Conservation (phyloP, 257 asterid genomes). For the Solanum infundibuliforme region DNA sequence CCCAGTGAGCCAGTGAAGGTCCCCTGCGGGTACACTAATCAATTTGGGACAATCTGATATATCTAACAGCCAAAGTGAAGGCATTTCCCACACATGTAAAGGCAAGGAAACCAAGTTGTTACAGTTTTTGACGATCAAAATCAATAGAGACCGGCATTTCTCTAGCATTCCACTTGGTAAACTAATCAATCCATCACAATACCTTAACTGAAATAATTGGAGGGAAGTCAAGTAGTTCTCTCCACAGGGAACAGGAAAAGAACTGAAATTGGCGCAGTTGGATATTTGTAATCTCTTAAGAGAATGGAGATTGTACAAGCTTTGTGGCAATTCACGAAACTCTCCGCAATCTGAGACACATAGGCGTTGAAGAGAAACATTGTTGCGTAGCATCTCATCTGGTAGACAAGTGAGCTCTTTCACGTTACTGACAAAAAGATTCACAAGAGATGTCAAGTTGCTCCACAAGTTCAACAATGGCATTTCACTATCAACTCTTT, state of each 20-base stretch:
- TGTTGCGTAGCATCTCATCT: background rate
- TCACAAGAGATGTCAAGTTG: background rate
- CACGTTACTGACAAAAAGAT: accelerated
- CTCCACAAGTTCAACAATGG: constrained; percentile 2
- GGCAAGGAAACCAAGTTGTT: background rate
- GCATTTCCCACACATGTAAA: background rate
- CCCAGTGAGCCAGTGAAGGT: background rate
- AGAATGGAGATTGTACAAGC: background rate
- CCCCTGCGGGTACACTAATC: background rate
- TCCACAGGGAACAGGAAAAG: background rate
- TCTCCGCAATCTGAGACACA: accelerated
- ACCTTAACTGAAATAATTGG: accelerated
- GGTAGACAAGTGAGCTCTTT: background rate
- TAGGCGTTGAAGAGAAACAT: background rate
- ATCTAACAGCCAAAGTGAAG: accelerated
- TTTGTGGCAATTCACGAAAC: constrained; percentile 6
- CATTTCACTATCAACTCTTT: background rate
- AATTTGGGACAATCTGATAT: background rate
- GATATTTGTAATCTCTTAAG: background rate
- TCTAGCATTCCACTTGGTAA: constrained; percentile 7
- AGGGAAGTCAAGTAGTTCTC: background rate
- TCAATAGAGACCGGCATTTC: background rate
- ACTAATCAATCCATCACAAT: background rate
- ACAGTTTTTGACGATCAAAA: accelerated
- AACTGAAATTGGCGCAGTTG: background rate